phyloP scores from a whole-genome alignment of 1,284 basidiomycete species.

The Meira miltonrushii region DNA sequence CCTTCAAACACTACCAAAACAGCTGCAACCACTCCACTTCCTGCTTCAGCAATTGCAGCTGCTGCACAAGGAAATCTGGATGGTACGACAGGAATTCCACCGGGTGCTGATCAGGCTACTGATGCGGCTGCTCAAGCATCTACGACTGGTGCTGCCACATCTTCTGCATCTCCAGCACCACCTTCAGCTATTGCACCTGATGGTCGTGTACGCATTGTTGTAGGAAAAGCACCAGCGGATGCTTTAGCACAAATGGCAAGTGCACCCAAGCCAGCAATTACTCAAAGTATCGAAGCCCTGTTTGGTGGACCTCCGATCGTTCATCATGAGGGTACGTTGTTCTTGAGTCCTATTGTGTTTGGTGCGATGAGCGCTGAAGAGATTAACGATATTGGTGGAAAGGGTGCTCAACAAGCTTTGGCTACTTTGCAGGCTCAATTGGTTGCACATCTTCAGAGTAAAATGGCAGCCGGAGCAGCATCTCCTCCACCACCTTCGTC shows the following conservation, averaged over 20 bases:
- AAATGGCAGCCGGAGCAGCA: constrained; percentile 21
- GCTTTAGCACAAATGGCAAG: constrained; percentile 31
- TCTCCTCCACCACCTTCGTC: neutral
- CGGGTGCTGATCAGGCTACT: neutral
- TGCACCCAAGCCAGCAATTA: constrained; percentile 14
- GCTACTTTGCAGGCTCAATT: constrained; percentile 77
- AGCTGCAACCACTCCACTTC: neutral
- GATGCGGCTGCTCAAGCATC: neutral
- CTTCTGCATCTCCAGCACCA: constrained; percentile 9
- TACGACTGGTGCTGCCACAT: neutral
- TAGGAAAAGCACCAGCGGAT: constrained; percentile 60
- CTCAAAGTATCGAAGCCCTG: constrained; percentile 47
- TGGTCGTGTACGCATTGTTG: constrained; percentile 59
- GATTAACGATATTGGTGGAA: constrained; percentile 68
- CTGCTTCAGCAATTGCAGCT: neutral
- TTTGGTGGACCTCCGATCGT: constrained; percentile 67
- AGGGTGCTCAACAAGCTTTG: constrained; percentile 76
- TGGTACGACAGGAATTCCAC: neutral
- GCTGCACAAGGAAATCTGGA: constrained; percentile 15
- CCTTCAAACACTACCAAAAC: neutral
- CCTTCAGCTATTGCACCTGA: constrained; percentile 8
- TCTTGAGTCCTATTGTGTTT: constrained; percentile 79
- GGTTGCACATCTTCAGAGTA: constrained; percentile 69
- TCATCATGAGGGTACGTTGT: constrained; percentile 74
- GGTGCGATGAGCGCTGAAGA: constrained; percentile 69